phyloP scores from a whole-genome alignment of 495 filamentous ascomycete genomes.

The Astrothelium macrocarpum region DNA sequence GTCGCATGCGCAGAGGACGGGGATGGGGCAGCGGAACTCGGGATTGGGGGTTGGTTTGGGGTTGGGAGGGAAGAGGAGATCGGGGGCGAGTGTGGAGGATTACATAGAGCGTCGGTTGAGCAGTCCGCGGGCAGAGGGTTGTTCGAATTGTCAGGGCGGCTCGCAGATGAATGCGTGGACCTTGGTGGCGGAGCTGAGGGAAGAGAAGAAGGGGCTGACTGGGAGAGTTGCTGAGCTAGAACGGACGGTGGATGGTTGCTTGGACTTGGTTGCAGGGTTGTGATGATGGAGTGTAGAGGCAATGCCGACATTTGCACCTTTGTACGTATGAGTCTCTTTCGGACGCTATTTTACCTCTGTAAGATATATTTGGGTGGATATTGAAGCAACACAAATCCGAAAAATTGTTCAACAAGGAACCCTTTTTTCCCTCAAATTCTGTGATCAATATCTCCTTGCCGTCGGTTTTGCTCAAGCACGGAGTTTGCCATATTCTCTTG shows the following conservation, averaged over 20 bases:
- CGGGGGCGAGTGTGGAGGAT: slow-evolving; percentile 9
- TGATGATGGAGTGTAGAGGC: neutral
- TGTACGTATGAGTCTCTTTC: no score
- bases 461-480: no score
- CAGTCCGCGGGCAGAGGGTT: slow-evolving; percentile 6
- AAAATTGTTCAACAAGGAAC: no score
- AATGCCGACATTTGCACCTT: no score
- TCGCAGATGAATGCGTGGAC: slow-evolving; percentile 19
- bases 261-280: slow-evolving; percentile 27
- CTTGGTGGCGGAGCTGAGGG: slow-evolving; percentile 15
- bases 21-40: neutral
- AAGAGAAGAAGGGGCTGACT: slow-evolving; percentile 24
- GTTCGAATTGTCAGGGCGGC: slow-evolving; percentile 23
- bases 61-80: neutral
- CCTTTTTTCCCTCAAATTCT: no score
- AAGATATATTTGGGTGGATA: no score
- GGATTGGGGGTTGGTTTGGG: neutral
- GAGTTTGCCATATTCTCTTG: no score
- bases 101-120: slow-evolving; percentile 15
- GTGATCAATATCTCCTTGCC: no score
- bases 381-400: no score
- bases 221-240: slow-evolving; percentile 24
- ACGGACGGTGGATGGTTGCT: slow-evolving; percentile 25
- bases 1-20: neutral
- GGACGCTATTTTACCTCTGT: no score